Base-by-base conservation (phyloP, 2,329 filamentous ascomycete genomes). In the Ceratocystis lukuohia region DNA sequence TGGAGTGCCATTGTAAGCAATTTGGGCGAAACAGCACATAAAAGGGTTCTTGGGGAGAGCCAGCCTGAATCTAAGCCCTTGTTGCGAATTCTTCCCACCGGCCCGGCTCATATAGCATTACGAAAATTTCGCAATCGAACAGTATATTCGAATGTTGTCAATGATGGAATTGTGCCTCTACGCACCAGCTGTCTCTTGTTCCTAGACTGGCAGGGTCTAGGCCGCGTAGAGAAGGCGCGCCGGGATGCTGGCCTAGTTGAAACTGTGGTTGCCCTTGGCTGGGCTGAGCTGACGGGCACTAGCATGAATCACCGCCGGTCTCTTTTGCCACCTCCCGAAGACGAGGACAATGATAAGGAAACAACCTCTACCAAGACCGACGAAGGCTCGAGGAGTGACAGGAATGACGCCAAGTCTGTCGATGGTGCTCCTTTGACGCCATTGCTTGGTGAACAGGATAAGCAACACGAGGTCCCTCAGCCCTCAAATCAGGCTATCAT, bases 151-250 rank as follows among this genome's bases (percentile, higher is more conserved):
- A 97, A 97, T 72, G 92, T 97, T 12, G 93, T 97, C 70, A 97
- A 97, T 72, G 93, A 97, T 75, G 93, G 92, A 2, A 96, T 99
- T 70, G 94, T 99, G 3, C 94, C 94, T 2, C 78, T 99, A 44
- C 85, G 94, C 25, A 99, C 94, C 3, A 97, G 93, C 69, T 99
- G 93, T 74, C 79, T 99, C n/a, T 77, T 99, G 5, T 99, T 99
- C 72, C 79, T 99, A 1, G 94, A 99, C 74, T 99, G 94, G 94
- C 88, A 92, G 75, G 94, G 94, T 0, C 79, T 99, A 2, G 93
- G 88, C 4, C 87, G 91, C 48, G 94, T 99, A 1, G 91, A 97
- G 70, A 99, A 99, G 75, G 93, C 94, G 10, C 84, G 93, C 25
- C 80, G 94, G 74, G 93, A 96, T 74, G 96, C 92, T 68, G 93